Base-by-base conservation (phyloP, 1,139 yeast genomes). In the Kodamaea plutei region DNA sequence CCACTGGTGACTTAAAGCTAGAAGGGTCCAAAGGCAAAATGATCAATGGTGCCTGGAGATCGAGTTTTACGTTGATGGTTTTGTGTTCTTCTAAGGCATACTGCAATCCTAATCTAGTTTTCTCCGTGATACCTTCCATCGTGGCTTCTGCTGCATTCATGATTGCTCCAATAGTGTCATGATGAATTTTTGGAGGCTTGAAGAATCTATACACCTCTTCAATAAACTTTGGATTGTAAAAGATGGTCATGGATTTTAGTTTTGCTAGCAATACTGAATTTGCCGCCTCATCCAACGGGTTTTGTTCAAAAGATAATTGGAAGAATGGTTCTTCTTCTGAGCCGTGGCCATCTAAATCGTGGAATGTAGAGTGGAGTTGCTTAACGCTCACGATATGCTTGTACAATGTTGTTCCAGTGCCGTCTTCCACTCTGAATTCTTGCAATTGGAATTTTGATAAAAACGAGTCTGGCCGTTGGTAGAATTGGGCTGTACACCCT, bases 81-180 rank as follows among this genome's bases (percentile, higher is more conserved):
- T 89, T 88, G 58, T 91, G 98, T 47, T 91, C 96, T 39, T 88
- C 95, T 41, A 93, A 66, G 0, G 96, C 94, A 45, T 93, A 88
- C 53, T 89, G 95, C 20, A 93, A 69, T 0, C 98, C 97, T 40
- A 93, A 73, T 48, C 97, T 69, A 0, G 98, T 91, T 52, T 88
- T 96, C 17, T 82, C 70, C 0, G 95, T 79, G 40, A 93, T 64
- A 2, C 95, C 96, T 52, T 88, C 96, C 36, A 93, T 84, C 0
- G 96, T 88, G 0, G 91, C 88, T 42, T 89, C 96, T 0, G 99
- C 98, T 0, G 96, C 97, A 54, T 79, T 84, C 78, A 93, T 78
- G 17, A 93, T 77, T 5, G 94, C 94, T 18, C 91, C 94, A 23
- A 93, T 77, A 0, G 97, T 88, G 48, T 88, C 95, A 37, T 82